A percentile compares a stretch with the other conserved stretches of the same genome.
Evolutionary conservation across 2,329 filamentous ascomycete genomes (phyloP).

Genomic region (Fusarium hostae): DNA sequence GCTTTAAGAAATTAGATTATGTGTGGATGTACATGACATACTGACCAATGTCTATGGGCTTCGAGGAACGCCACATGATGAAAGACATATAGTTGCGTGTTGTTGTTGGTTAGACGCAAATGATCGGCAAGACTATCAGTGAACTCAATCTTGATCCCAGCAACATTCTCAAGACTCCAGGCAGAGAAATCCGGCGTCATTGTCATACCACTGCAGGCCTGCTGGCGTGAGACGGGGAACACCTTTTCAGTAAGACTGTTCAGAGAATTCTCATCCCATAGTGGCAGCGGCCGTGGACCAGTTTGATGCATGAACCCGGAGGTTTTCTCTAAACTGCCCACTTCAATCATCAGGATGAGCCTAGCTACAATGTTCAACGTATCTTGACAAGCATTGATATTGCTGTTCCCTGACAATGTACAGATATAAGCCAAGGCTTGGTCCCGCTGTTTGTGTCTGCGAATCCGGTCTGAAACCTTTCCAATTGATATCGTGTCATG

Average conservation of each 20-base stretch:
- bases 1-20: fast-evolving
- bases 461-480: fast-evolving
- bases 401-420: fast-evolving
- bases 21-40: fast-evolving
- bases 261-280: fast-evolving
- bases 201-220: fast-evolving
- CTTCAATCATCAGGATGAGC: background rate
- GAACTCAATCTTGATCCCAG: background rate
- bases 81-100: fast-evolving
- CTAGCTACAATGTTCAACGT: fast-evolving
- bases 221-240: fast-evolving
- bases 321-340: fast-evolving
- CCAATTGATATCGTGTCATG: fast-evolving
- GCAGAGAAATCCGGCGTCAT: fast-evolving
- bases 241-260: fast-evolving
- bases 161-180: background rate
- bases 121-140: fast-evolving
- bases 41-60: fast-evolving
- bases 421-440: fast-evolving
- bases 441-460: fast-evolving
- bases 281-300: fast-evolving
- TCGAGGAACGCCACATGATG: fast-evolving
- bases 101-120: fast-evolving
- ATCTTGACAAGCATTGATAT: fast-evolving
- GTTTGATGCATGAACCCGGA: background rate